Percentiles rank a stretch among this genome's conserved stretches.
phyloP scores from a whole-genome alignment of 306 rosid species.

The Begonia masoniana region DNA sequence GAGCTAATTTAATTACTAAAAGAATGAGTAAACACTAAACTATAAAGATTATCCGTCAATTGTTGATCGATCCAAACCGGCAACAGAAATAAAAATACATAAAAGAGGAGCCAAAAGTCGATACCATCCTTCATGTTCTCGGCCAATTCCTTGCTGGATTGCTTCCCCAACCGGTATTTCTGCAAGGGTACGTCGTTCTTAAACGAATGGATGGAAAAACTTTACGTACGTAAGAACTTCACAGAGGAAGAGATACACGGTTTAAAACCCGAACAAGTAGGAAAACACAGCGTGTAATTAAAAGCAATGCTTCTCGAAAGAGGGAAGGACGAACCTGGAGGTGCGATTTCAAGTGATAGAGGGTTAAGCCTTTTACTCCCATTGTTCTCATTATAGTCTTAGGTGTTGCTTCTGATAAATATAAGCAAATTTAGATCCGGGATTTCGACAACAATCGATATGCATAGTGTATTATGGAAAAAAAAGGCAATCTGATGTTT shows the following conservation, averaged over 20 bases:
- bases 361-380: constrained; percentile 58
- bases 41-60: neutral
- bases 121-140: constrained; percentile 45
- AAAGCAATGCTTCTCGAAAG: no score
- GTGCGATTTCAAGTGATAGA: constrained; percentile 54
- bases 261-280: no score
- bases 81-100: neutral
- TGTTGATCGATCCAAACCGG: neutral
- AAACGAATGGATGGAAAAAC: no score
- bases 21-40: neutral
- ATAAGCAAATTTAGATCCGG: constrained; percentile 5
- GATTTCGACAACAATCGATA: neutral
- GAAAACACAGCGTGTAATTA: no score
- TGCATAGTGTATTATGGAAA: neutral
- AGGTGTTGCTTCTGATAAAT: constrained; percentile 47
- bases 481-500: neutral
- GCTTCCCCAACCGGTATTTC: constrained; percentile 51
- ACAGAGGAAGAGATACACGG: no score
- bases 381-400: constrained; percentile 52
- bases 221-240: no score
- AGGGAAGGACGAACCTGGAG: constrained; percentile 32
- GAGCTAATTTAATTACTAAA: neutral
- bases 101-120: constrained; percentile 1
- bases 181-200: constrained; percentile 10
- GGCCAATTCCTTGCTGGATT: constrained; percentile 36